Evolutionary conservation across 2,329 filamentous ascomycete species (phyloP).

Genomic region (Nemania serpens): DNA sequence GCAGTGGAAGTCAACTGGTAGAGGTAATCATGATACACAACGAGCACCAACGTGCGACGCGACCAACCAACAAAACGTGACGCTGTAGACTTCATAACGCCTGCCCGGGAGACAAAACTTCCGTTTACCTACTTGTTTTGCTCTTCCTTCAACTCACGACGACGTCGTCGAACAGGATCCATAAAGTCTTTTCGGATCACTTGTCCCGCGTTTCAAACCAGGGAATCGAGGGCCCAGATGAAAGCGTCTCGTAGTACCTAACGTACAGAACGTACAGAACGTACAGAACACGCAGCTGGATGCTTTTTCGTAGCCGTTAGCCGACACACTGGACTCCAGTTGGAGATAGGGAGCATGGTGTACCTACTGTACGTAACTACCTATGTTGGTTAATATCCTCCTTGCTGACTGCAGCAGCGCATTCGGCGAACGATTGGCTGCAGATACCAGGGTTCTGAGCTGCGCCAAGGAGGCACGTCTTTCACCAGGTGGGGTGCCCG

Average conservation of each 20-base stretch:
- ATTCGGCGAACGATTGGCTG: slow-evolving; percentile 16
- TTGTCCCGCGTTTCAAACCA: slow-evolving; percentile 25
- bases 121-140: not conserved
- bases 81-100: not conserved
- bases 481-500: slow-evolving; percentile 12
- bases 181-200: slow-evolving; percentile 11
- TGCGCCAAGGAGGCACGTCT: slow-evolving; percentile 20
- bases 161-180: slow-evolving; percentile 4
- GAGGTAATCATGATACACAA: slow-evolving; percentile 9
- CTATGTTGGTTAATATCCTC: slow-evolving; percentile 20
- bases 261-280: not conserved
- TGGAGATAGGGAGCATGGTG: slow-evolving; percentile 14
- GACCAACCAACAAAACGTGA: not conserved
- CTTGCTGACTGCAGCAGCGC: slow-evolving; percentile 21
- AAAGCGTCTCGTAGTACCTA: slow-evolving; percentile 1
- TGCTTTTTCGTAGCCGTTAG: not conserved
- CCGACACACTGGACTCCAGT: not conserved
- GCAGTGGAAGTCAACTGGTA: not conserved
- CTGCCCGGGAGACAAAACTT: not conserved
- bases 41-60: slow-evolving; percentile 2
- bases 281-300: too few species aligned
- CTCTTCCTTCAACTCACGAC: not conserved
- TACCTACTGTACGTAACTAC: not conserved
- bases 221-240: not conserved
- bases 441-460: slow-evolving; percentile 9